Percentiles rank a stretch among this genome's conserved stretches.
phyloP scores from a whole-genome alignment of 2,329 filamentous ascomycete genomes.

The Aspergillus sp. region DNA sequence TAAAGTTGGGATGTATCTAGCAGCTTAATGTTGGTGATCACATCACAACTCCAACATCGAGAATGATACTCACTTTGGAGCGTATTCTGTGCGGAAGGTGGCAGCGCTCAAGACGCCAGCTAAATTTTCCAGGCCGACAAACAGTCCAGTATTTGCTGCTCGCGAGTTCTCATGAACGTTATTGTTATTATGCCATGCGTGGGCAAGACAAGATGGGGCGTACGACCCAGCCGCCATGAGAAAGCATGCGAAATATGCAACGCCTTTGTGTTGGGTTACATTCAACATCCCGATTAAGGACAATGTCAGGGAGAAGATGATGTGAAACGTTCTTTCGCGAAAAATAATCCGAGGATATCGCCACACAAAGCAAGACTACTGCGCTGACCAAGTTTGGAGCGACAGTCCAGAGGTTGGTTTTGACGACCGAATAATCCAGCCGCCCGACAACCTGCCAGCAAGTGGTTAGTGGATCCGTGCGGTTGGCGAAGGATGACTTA shows the following conservation, averaged over 20 bases:
- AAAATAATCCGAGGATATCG: conserved; percentile 41
- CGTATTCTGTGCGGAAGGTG: conserved; percentile 44
- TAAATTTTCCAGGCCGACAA: conserved; percentile 45
- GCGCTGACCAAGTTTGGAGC: conserved; percentile 45
- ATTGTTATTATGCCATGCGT: conserved; percentile 50
- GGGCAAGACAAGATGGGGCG: conserved; percentile 43
- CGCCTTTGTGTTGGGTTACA: conserved; percentile 34
- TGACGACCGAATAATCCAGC: conserved; percentile 39
- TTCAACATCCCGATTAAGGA: conserved; percentile 42
- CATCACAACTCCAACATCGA: not conserved
- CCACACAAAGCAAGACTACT: conserved; percentile 39
- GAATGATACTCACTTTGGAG: conserved; percentile 29
- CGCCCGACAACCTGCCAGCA: conserved; percentile 34
- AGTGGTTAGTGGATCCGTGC: not conserved
- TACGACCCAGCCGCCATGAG: conserved; percentile 40
- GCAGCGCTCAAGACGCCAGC: conserved; percentile 41
- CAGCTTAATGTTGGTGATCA: not conserved
- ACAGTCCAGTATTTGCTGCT: conserved; percentile 43
- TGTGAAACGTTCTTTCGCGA: conserved; percentile 43
- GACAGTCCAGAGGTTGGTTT: conserved; percentile 46
- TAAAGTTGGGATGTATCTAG: conserved; percentile 42
- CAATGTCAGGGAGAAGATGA: conserved; percentile 34
- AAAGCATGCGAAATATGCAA: conserved; percentile 48
- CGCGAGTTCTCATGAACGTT: conserved; percentile 45
- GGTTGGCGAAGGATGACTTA: conserved; percentile 5